Percentiles rank a stretch among this genome's conserved stretches.
phyloP scores from a whole-genome alignment of 192 early-diverging fungal species.

The Coemansia sp. region DNA sequence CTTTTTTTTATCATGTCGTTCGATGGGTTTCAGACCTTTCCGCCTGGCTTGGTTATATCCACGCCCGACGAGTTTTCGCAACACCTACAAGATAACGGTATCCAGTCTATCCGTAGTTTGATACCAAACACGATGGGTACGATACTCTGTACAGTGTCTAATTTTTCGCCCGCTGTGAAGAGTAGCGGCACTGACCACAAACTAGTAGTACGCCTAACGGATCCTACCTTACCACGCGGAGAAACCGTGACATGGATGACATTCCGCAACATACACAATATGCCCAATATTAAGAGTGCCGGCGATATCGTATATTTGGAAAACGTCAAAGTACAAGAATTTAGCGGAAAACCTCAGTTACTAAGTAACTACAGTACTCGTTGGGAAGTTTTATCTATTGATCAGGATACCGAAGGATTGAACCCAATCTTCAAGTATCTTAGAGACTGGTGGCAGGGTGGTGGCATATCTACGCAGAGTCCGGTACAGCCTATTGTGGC shows the following conservation, averaged over 20 bases:
- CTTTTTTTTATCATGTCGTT: neutral
- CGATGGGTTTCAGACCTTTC: neutral
- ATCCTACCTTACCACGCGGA: conserved; percentile 9
- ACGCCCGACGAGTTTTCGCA: conserved; percentile 1
- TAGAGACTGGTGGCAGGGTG: conserved; percentile 17
- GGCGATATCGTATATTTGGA: conserved; percentile 36
- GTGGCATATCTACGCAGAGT: too few species aligned
- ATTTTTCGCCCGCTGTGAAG: neutral
- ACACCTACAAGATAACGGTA: neutral
- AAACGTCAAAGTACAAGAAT: conserved; percentile 3
- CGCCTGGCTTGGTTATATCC: neutral
- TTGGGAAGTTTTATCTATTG: conserved; percentile 15
- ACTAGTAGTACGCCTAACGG: conserved; percentile 13
- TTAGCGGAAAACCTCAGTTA: neutral
- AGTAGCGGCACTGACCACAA: conserved; percentile 15
- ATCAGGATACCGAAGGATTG: neutral
- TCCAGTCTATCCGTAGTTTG: neutral
- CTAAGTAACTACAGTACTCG: conserved; percentile 4
- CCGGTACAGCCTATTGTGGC: too few species aligned
- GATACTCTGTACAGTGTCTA: neutral
- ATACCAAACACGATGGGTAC: neutral
- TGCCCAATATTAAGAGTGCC: conserved; percentile 15
- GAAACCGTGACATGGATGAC: conserved; percentile 1
- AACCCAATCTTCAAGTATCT: conserved; percentile 18
- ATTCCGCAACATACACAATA: neutral